Evolutionary conservation across 164 flowering plant genomes (phyloP).

Genomic region (Nymphaea colorata): DNA sequence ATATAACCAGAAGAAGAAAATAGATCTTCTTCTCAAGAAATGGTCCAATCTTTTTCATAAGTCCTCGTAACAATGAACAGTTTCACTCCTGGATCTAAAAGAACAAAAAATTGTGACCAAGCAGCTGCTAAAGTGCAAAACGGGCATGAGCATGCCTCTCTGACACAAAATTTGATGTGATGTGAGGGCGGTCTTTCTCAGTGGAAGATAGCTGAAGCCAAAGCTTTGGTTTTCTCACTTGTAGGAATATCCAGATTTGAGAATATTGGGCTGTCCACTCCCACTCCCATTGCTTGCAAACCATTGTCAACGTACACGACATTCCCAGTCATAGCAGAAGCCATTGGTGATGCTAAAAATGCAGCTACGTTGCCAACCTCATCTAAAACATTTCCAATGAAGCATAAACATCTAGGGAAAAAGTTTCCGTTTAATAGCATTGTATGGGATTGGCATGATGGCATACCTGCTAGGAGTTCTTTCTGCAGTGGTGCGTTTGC

Average conservation of each 20-base stretch:
- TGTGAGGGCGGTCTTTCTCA: no score
- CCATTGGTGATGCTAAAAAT: slow-evolving; percentile 83
- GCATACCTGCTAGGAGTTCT: slow-evolving; percentile 65
- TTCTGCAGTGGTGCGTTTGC: slow-evolving; percentile 87
- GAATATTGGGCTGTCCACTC: slow-evolving; percentile 77
- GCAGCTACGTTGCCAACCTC: slow-evolving; percentile 88
- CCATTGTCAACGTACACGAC: slow-evolving; percentile 86
- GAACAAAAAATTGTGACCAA: no score
- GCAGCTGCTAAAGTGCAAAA: no score
- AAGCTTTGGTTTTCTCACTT: slow-evolving; percentile 2
- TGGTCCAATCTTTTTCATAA: no score
- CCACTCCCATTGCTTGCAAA: slow-evolving; percentile 84
- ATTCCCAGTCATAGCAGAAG: slow-evolving; percentile 86
- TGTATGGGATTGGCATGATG: neutral
- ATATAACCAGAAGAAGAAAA: no score
- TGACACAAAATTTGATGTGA: no score
- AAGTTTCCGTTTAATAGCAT: no score
- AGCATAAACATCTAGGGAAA: no score
- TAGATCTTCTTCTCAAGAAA: no score
- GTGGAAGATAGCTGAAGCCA: neutral
- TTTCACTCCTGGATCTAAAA: no score
- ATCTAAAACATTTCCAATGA: slow-evolving; percentile 29
- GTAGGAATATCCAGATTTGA: slow-evolving; percentile 57
- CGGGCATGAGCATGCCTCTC: no score
- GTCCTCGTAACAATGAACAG: no score